Percentiles rank a stretch among this genome's conserved stretches.
These are phyloP conservation scores for Bassia scoparia DNA, from an alignment of 148 eudicot species.

Conservation along the genomic window DNA sequence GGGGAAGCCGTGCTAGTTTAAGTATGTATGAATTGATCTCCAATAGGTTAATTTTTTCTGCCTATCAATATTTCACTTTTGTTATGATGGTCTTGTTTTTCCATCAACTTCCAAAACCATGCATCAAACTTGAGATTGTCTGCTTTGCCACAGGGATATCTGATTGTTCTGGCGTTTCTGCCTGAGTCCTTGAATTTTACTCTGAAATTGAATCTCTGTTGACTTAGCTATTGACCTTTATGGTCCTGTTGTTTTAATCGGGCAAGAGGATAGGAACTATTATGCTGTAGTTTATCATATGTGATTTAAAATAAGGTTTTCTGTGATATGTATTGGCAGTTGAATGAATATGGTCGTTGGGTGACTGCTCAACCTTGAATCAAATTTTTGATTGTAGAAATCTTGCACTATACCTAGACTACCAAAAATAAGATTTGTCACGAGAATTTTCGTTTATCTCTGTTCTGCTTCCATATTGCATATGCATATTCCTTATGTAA, in stretches of 20 bases:
- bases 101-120: neutral
- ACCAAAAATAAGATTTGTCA: neutral
- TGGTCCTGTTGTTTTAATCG: neutral
- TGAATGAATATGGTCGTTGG: neutral
- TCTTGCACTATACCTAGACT: neutral
- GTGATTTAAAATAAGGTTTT: neutral
- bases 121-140: neutral
- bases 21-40: neutral
- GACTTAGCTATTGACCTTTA: neutral
- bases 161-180: no score
- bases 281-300: neutral
- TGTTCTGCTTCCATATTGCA: neutral
- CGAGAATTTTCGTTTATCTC: neutral
- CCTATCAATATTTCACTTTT: neutral
- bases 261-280: neutral
- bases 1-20: neutral
- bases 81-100: neutral
- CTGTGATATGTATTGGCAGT: neutral
- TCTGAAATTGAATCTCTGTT: neutral
- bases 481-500: neutral
- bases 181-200: neutral
- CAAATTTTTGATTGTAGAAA: neutral
- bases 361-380: neutral
- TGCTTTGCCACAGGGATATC: no score
- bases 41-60: neutral